Base-by-base conservation (phyloP, 495 filamentous ascomycete genomes). In the Aspergillus biplanus region DNA sequence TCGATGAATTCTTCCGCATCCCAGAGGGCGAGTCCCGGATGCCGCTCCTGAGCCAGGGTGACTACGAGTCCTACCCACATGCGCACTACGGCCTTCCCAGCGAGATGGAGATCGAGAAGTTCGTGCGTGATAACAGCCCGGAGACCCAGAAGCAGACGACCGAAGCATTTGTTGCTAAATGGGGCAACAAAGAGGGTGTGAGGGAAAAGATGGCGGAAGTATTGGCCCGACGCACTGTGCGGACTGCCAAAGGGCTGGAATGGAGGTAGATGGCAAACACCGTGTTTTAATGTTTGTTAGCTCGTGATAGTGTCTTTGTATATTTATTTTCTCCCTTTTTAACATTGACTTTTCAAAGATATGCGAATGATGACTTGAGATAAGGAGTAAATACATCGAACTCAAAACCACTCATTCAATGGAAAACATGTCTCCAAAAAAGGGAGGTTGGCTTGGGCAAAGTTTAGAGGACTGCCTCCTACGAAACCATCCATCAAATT, bases 41-140 rank as follows among this genome's bases (percentile, higher is more conserved):
- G 53, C 9, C 76, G 50, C 78, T 97, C 35, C 61, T 87, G 58
- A 81, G 72, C 49, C 31, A 74, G 21, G 76, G 48, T 59, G 77
- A 87, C 66, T 96, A 90, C 71, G 62, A 63, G n/a, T 63, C 79
- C 21, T 96, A 96, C 73, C 92, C 91, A 3, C 85, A 91, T 71
- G 70, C 70, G 8, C 77, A 75, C 35, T 81, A 86, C 56, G 87
- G 87, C n/a, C 79, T 99, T 32, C 94, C 93, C 47, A 82, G 74
- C 21, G 93, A 99, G 76, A 48, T 63, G n/a, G 82, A 90, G 18
- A 86, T 98, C 18, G 75, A 85, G 80, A 58, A 68, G 13, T 63
- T 86, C 60, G 82, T 92, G 4, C 69, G 63, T 34, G 63, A 61
- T 50, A 31, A 5, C 13, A 52, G 62, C 48, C 33, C 58, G 15